Percentiles rank a stretch among this genome's conserved stretches.
Evolutionary conservation across 2,329 filamentous ascomycete genomes (phyloP).

Genomic region (Aspergillus unguis): DNA sequence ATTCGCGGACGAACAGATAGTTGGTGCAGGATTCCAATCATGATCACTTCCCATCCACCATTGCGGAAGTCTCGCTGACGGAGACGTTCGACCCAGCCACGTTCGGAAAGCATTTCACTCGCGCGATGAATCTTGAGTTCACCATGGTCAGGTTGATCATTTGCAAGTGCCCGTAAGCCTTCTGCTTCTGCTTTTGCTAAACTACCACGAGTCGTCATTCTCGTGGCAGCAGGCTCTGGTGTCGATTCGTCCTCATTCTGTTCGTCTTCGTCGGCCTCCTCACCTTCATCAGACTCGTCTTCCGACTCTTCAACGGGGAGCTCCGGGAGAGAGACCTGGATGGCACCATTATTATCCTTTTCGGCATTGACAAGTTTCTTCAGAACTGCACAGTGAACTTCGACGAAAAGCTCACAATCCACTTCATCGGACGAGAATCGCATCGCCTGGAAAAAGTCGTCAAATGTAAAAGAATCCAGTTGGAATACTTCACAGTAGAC

Average conservation of each 20-base stretch:
- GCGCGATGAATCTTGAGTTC: constrained; percentile 51
- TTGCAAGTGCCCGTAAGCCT: constrained; percentile 60
- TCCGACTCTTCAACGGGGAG: constrained; percentile 69
- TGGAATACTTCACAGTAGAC: constrained; percentile 96
- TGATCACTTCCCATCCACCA: constrained; percentile 87
- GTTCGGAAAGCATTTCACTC: constrained; percentile 68
- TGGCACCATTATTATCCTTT: constrained; percentile 66
- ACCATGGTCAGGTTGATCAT: constrained; percentile 42
- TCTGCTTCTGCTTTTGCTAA: constrained; percentile 77
- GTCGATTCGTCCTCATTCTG: constrained; percentile 42
- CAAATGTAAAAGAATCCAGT: constrained; percentile 95
- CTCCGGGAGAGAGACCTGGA: constrained; percentile 75
- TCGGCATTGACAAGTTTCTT: constrained; percentile 79
- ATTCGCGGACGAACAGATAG: constrained; percentile 72
- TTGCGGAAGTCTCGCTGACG: constrained; percentile 79
- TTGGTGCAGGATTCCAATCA: constrained; percentile 82
- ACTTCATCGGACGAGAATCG: constrained; percentile 68
- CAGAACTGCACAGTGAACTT: constrained; percentile 86
- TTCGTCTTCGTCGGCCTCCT: constrained; percentile 56
- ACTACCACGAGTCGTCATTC: constrained; percentile 79
- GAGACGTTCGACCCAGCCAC: constrained; percentile 81
- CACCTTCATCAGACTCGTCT: constrained; percentile 56
- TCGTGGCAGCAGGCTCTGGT: constrained; percentile 60
- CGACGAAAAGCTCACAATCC: constrained; percentile 80
- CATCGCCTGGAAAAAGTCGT: constrained; percentile 90